phyloP scores from a whole-genome alignment of 768 basidiomycete species.

The Naematelia aurantialba region DNA sequence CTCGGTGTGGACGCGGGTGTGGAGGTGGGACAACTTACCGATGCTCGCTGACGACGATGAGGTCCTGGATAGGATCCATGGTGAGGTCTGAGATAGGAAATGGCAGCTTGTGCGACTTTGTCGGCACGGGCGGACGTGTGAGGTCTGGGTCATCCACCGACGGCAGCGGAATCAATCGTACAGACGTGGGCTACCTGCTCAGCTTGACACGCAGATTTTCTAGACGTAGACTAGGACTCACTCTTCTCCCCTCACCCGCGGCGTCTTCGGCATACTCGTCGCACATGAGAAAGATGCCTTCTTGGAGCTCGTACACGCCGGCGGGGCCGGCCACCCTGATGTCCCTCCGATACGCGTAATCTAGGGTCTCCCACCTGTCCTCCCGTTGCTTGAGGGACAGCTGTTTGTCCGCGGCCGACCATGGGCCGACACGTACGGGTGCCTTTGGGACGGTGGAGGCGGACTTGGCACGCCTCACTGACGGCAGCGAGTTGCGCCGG shows the following conservation, averaged over 20 bases:
- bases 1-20: too few relatives aligned
- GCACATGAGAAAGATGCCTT: conserved; percentile 47
- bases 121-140: conserved; percentile 24
- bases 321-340: conserved; percentile 33
- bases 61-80: conserved; percentile 66
- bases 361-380: conserved; percentile 31
- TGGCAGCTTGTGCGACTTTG: conserved; percentile 21
- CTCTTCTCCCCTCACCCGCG: conserved; percentile 20
- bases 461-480: conserved; percentile 11
- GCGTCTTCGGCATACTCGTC: conserved; percentile 25
- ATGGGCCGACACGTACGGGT: neutral
- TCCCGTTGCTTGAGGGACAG: conserved; percentile 22
- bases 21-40: conserved; percentile 53
- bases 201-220: neutral
- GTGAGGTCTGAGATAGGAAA: conserved; percentile 48
- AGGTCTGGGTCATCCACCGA: conserved; percentile 31
- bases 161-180: conserved; percentile 45
- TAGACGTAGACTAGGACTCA: conserved; percentile 13
- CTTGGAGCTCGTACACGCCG: conserved; percentile 47
- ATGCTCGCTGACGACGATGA: conserved; percentile 56
- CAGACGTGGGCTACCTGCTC: conserved; percentile 21
- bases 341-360: conserved; percentile 11
- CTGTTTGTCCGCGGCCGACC: conserved; percentile 28
- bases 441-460: conserved; percentile 2
- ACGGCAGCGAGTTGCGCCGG: conserved; percentile 4